Percentiles rank a stretch among this genome's conserved stretches.
phyloP scores from a whole-genome alignment of 352 stramenopile genomes.

The Blastocystis sp. region DNA sequence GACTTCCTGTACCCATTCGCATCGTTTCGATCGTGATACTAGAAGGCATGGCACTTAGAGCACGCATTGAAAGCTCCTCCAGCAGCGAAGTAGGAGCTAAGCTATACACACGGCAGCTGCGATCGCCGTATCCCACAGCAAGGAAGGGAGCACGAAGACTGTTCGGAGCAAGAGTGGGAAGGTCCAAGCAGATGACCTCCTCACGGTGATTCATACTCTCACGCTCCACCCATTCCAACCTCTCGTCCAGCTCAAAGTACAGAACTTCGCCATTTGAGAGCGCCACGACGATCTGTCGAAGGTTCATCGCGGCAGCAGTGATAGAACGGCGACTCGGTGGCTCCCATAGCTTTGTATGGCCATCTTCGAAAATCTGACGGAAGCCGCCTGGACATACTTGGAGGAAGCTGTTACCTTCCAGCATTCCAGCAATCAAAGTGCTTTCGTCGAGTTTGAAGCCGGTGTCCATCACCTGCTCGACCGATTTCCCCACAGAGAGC shows the following conservation, averaged over 20 bases:
- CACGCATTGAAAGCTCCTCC: constrained; percentile 63
- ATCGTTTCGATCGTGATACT: constrained; percentile 61
- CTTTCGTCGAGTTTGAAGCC: constrained; percentile 87
- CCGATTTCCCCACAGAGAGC: constrained; percentile 87
- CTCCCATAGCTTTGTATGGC: constrained; percentile 90
- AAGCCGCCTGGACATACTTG: constrained; percentile 91
- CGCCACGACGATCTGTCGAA: constrained; percentile 89
- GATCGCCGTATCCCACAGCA: constrained; percentile 80
- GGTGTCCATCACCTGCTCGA: constrained; percentile 91
- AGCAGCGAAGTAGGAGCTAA: constrained; percentile 79
- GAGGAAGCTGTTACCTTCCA: constrained; percentile 88
- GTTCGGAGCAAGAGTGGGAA: constrained; percentile 85
- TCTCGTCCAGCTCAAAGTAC: constrained; percentile 86
- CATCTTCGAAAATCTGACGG: constrained; percentile 85
- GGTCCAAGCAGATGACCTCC: constrained; percentile 92
- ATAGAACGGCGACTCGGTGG: constrained; percentile 87
- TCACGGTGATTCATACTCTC: constrained; percentile 86
- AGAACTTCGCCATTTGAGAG: constrained; percentile 79
- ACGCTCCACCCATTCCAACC: constrained; percentile 84
- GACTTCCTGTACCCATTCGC: background rate
- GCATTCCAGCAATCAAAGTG: constrained; percentile 85
- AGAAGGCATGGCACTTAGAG: background rate
- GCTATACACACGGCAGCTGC: constrained; percentile 82
- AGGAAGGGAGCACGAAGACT: constrained; percentile 88
- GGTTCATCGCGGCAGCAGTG: constrained; percentile 88